A percentile compares a stretch with the other conserved stretches of the same genome.
These are phyloP conservation scores for Carex scoparia DNA, from an alignment of 176 grass and related monocot genomes.

Conservation along the genomic window DNA sequence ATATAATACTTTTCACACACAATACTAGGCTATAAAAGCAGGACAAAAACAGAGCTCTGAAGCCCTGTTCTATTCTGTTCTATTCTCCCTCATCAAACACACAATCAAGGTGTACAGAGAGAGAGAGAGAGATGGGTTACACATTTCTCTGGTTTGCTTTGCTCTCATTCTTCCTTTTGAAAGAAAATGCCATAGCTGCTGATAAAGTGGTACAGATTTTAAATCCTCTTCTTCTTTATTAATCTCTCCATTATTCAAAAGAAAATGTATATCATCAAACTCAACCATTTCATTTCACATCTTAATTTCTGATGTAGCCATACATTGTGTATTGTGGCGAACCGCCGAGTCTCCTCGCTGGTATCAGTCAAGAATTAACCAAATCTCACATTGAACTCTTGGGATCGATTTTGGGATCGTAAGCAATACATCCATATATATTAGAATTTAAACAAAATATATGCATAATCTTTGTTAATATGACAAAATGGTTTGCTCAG, in stretches of 20 bases:
- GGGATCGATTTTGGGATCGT: conserved; percentile 47
- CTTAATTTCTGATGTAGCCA: conserved; percentile 12
- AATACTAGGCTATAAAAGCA: not conserved
- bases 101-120: not conserved
- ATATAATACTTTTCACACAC: not conserved
- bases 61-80: no score
- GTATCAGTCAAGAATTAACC: conserved; percentile 13
- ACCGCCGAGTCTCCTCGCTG: conserved; percentile 18
- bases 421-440: conserved; percentile 12
- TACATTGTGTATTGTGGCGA: conserved; percentile 81
- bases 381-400: conserved; percentile 64
- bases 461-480: not conserved
- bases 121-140: conserved; percentile 12
- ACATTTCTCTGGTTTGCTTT: not conserved
- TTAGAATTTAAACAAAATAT: no score
- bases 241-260: not conserved
- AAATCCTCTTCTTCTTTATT: not conserved
- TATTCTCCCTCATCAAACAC: not conserved
- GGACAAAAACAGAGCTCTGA: not conserved
- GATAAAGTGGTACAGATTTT: not conserved
- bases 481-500: no score
- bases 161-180: not conserved
- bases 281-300: not conserved
- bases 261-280: no score
- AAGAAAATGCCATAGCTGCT: not conserved